Evolutionary conservation across 2,329 filamentous ascomycete genomes (phyloP).

Genomic region (Elsinoe ampelina): DNA sequence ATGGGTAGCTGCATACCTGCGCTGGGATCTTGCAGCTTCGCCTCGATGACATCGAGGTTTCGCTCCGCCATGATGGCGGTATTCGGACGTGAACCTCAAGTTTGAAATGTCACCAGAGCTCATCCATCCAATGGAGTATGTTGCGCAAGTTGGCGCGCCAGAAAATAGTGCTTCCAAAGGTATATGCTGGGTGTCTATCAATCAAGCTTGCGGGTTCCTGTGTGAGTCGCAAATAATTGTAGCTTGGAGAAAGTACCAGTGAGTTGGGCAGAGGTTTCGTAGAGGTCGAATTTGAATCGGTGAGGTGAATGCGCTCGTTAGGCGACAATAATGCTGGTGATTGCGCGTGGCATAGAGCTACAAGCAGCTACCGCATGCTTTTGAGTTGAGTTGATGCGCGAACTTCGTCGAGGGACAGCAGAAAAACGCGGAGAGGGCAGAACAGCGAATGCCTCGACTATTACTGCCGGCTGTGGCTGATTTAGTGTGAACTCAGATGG

Average conservation of each 20-base stretch:
- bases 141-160: not conserved
- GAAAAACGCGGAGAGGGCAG: constrained; percentile 10
- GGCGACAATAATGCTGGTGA: constrained; percentile 1
- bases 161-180: not conserved
- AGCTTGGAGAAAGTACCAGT: not conserved
- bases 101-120: not conserved
- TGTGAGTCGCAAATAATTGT: not conserved
- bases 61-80: constrained; percentile 29
- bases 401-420: not conserved
- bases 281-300: not conserved
- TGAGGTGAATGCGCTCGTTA: constrained; percentile 6
- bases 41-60: constrained; percentile 38
- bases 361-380: not conserved
- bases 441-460: not conserved
- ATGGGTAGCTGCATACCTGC: constrained; percentile 9
- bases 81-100: not conserved
- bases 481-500: not conserved
- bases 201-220: not conserved
- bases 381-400: not conserved
- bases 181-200: not conserved
- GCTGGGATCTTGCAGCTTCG: constrained; percentile 37
- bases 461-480: constrained; percentile 5
- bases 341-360: not conserved
- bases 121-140: not conserved
- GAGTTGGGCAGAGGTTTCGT: not conserved